phyloP scores from a whole-genome alignment of 164 flowering plant genomes.

The Aristolochia contorta region DNA sequence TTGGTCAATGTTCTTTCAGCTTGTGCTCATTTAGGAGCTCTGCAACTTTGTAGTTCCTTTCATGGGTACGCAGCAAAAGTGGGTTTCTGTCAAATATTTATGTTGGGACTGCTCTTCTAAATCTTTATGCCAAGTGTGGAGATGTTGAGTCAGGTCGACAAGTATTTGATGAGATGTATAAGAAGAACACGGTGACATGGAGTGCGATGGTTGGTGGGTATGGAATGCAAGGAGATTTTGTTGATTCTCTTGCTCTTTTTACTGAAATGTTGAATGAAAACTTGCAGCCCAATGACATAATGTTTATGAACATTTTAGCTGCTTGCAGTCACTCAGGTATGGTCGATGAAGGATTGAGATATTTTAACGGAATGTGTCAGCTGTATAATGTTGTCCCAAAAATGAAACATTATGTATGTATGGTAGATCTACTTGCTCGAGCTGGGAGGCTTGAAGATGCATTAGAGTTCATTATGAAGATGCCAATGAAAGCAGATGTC shows the following conservation, averaged over 20 bases:
- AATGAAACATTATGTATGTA: slow-evolving; percentile 61
- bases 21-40: slow-evolving; percentile 41
- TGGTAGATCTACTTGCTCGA: slow-evolving; percentile 66
- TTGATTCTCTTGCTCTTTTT: slow-evolving; percentile 36
- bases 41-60: slow-evolving; percentile 37
- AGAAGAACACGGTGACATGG: slow-evolving; percentile 52
- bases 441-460: slow-evolving; percentile 71
- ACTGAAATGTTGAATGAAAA: slow-evolving; percentile 44
- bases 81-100: slow-evolving; percentile 45
- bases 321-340: slow-evolving; percentile 72
- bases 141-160: slow-evolving; percentile 39
- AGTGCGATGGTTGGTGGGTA: slow-evolving; percentile 64
- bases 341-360: slow-evolving; percentile 52
- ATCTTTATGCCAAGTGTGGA: slow-evolving; percentile 69
- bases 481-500: slow-evolving; percentile 50
- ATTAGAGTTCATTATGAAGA: slow-evolving; percentile 38
- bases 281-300: slow-evolving; percentile 47
- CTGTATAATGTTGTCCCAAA: slow-evolving; percentile 39
- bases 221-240: slow-evolving; percentile 57
- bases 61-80: slow-evolving; percentile 46
- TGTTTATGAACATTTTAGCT: slow-evolving; percentile 50
- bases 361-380: slow-evolving; percentile 41
- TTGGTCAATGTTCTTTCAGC: slow-evolving; percentile 52
- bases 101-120: slow-evolving; percentile 57
- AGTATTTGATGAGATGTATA: slow-evolving; percentile 50